Evolutionary conservation across 768 basidiomycete genomes (phyloP), one percentile per base, ranked within the genome.

Genomic region (Mycena venus): DNA sequence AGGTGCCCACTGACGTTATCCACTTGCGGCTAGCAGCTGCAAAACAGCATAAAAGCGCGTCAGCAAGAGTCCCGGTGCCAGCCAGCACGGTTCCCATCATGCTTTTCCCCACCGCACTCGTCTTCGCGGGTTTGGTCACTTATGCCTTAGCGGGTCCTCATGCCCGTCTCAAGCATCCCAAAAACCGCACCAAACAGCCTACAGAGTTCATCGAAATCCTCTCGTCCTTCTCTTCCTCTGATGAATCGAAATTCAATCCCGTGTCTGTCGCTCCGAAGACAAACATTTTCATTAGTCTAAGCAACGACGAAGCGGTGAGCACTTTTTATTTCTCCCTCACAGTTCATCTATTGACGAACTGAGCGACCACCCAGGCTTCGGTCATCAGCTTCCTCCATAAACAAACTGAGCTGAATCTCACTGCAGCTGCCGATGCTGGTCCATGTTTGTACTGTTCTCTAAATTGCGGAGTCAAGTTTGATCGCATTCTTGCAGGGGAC

Each of bases 371-470:
- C 12, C 7, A 77, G 75, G 75, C 72, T 3, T 61, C 75, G 32
- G 74, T 79, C 36, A 77, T 79, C 62, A 65, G 72, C 51, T 79
- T 79, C 38, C 68, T 79, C 31, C 78, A 79, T 51, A 72, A 79
- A 27, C 74, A 77, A 47, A 75, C 71, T 2, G 69, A 72, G 38
- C 62, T 77, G 25, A 79, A 79, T 59, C 67, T 79, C 14, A 79
- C 78, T 27, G 74, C 78, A 4, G 67, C 66, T 19, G 72, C 72
- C 4, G 68, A 75, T 23, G 78, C 78, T 12, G 72, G 72, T 4
- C 63, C 71, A 15, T 79, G 72, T 77, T 12, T 25, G 70, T 11
- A 38, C 14, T 9, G n/a, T 58, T 25, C 15, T 32, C 8, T 4
- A 17, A n/a, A n/a, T n/a, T 19, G 3, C 5, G n/a, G 7, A 36